Evolutionary conservation across 768 basidiomycete species (phyloP).

Genomic region (Leccinum rimulosum): DNA sequence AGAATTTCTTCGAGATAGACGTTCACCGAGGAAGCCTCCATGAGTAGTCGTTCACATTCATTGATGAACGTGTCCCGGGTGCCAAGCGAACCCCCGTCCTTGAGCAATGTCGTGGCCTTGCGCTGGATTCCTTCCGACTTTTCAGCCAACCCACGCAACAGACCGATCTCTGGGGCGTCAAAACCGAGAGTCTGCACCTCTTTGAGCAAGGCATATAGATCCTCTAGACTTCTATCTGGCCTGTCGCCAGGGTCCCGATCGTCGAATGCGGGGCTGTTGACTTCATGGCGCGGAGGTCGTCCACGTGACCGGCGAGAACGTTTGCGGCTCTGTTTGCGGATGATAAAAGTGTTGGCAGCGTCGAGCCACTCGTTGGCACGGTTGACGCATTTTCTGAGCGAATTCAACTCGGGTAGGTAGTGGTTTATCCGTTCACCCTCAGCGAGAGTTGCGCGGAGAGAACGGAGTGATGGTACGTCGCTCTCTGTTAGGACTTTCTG

Average conservation of each 20-base stretch:
- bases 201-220: slow-evolving; percentile 63
- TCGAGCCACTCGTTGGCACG: slow-evolving; percentile 90
- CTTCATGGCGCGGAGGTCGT: slow-evolving; percentile 45
- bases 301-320: slow-evolving; percentile 65
- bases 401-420: slow-evolving; percentile 64
- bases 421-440: slow-evolving; percentile 88
- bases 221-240: slow-evolving; percentile 68
- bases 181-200: slow-evolving; percentile 83
- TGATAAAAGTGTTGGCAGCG: slow-evolving; percentile 70
- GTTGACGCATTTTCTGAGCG: slow-evolving; percentile 75
- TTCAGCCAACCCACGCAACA: slow-evolving; percentile 51
- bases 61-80: slow-evolving; percentile 58
- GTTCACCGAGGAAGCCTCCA: slow-evolving; percentile 73
- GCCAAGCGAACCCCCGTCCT: slow-evolving; percentile 37
- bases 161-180: slow-evolving; percentile 71
- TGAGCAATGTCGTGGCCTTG: slow-evolving; percentile 54
- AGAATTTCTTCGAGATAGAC: slow-evolving; percentile 79
- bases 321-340: slow-evolving; percentile 78
- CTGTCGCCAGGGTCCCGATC: slow-evolving; percentile 59
- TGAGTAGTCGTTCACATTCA: slow-evolving; percentile 69
- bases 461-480: slow-evolving; percentile 69
- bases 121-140: slow-evolving; percentile 64
- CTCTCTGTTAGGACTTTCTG: slow-evolving; percentile 64
- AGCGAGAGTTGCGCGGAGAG: slow-evolving; percentile 75
- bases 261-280: slow-evolving; percentile 32